phyloP scores from a whole-genome alignment of 805 yeast species.

The Myxozyma geophila region DNA sequence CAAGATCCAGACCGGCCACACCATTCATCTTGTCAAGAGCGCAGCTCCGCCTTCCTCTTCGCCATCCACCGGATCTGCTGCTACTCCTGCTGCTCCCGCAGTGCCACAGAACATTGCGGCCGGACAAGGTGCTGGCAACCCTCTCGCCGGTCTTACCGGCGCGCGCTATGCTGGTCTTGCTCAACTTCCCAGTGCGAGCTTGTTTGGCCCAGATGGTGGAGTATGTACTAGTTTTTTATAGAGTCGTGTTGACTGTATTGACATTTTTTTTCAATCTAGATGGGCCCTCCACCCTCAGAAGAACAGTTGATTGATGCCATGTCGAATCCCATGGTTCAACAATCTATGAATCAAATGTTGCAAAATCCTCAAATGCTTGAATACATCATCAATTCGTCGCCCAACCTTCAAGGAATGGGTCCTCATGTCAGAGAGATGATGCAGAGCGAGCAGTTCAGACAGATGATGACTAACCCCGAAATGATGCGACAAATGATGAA shows the following conservation, averaged over 20 bases:
- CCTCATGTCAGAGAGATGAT: slow-evolving; percentile 86
- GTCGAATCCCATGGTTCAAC: slow-evolving; percentile 80
- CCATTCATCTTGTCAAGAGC: slow-evolving; percentile 87
- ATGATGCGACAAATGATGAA: slow-evolving; percentile 81
- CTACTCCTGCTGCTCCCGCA: slow-evolving; percentile 40
- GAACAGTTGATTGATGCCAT: slow-evolving; percentile 76
- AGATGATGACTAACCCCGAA: slow-evolving; percentile 81
- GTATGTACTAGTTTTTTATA: slow-evolving; percentile 13
- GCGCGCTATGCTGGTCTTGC: slow-evolving; percentile 94
- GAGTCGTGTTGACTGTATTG: neutral
- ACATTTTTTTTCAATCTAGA: slow-evolving; percentile 35
- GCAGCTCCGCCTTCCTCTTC: slow-evolving; percentile 55
- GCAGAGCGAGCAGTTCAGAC: slow-evolving; percentile 81
- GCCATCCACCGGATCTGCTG: slow-evolving; percentile 39
- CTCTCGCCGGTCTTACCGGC: slow-evolving; percentile 88
- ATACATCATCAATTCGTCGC: slow-evolving; percentile 76
- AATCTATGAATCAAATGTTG: slow-evolving; percentile 78
- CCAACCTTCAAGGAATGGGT: slow-evolving; percentile 80
- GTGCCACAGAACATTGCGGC: slow-evolving; percentile 83
- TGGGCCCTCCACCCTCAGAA: slow-evolving; percentile 75
- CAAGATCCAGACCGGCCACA: slow-evolving; percentile 83
- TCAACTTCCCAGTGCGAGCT: slow-evolving; percentile 80
- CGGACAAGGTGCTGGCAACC: slow-evolving; percentile 87
- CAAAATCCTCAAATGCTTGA: slow-evolving; percentile 89
- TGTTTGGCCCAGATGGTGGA: slow-evolving; percentile 97